Base-by-base conservation (phyloP, 352 stramenopile genomes). In the Phytophthora hibernalis region DNA sequence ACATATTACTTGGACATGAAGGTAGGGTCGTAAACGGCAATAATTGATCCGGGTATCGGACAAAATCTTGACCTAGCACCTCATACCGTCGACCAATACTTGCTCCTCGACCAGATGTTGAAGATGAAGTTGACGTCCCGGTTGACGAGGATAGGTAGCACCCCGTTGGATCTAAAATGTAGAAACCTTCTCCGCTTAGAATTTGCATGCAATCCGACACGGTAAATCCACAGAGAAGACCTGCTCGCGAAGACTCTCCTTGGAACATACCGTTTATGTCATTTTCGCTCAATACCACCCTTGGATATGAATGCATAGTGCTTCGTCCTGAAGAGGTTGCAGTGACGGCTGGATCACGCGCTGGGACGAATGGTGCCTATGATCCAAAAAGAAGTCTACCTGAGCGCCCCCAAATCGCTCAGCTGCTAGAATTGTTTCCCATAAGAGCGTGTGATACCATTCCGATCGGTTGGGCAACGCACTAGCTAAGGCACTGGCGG, bases 191-290 rank as follows among this genome's bases (percentile, higher is more conserved):
- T 24, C 82, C 86, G 53, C 80, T 92, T 6, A 94, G 61, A 65
- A 94, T 89, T 56, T 94, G 86, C 64, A 92, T 80, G 58, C 83
- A 94, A 31, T 94, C 83, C 5, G 82, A 83, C n/a, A 81, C 76
- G 16, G 80, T 71, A 55, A 94, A 91, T 0, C 82, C 83, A 13
- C 69, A 81, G 15, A 92, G 64, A 26, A 94, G 67, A 4, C 81
- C 85, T 13, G 73, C 37, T 33, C 79, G 77, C 12, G 81, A 87
- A 15, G 77, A 77, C 28, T 90, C 82, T 33, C 75, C 69, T 12
- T 70, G 65, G 44, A 83, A 91, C 9, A 90, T 61, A 1, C 52
- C 56, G 40, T 85, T 90, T 38, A 94, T 66, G 7, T 89, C 80
- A 38, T 77, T 52, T 15, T 79, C 70, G 16, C 60, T 81, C 30